Base-by-base conservation (phyloP, 83 land plant species). In the Picea mariana region DNA sequence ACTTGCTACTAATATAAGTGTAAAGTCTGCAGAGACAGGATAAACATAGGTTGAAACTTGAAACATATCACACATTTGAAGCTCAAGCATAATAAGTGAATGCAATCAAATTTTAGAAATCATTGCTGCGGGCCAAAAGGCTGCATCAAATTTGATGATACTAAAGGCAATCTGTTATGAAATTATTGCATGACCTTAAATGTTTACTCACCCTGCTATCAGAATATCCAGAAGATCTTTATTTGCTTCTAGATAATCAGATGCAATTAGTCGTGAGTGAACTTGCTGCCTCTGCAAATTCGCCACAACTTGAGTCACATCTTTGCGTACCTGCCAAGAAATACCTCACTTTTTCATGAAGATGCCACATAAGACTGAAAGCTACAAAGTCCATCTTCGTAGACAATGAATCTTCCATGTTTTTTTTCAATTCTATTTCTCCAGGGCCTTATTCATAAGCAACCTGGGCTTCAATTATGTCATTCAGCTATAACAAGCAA, bases 221-320 rank as follows among this genome's bases (percentile, higher is more conserved):
- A 95, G 87, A n/a, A 88, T 83, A 80, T 95, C 98, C 84, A 95
- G 82, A 6, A 95, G 84, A 87, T 93, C 94, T 80, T 85, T 88
- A 77, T 94, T 93, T 4, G 84, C 77, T 72, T 91, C 97, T 85
- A 94, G 84, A 77, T 93, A 94, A 65, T 93, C 94, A 77, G 85
- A 91, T 40, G 97, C 97, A 87, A 94, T 88, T 26, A 93, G 80
- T 18, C 92, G 85, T 55, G 92, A 94, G 7, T 93, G 83, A 52
- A 94, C 95, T 77, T 85, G 97, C 84, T 94, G 97, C 78, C 97
- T 88, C 81, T 94, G 97, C 82, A 94, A 83, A 86, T 94, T 94
- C 42, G 97, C 96, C 69, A 94, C 93, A 49, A 94, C 89, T 76
- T 93, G 97, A 20, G 97, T 89, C 17, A 89, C 88, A 84, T 94